These are phyloP conservation scores for Myxozyma geophila DNA, from an alignment of 805 yeast species.

Conservation along the genomic window DNA sequence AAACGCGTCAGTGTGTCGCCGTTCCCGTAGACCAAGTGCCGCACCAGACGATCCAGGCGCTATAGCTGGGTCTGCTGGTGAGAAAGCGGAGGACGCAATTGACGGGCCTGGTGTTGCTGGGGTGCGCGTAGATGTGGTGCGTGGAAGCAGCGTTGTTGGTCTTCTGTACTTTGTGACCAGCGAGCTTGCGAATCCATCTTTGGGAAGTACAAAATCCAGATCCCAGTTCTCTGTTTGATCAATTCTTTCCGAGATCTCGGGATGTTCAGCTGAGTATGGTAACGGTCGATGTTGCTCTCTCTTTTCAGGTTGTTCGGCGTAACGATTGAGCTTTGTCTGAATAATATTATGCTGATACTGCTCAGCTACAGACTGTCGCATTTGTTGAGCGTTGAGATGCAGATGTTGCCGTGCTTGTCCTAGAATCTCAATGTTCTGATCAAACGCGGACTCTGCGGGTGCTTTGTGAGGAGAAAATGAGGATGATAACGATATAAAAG, in stretches of 20 bases:
- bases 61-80: neutral
- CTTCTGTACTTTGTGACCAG: conserved; percentile 1
- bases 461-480: neutral
- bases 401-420: conserved; percentile 16
- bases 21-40: neutral
- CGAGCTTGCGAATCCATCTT: conserved; percentile 6
- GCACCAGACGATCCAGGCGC: neutral
- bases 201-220: conserved; percentile 12
- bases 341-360: conserved; percentile 4
- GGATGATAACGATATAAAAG: conserved; percentile 1
- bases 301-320: conserved; percentile 1
- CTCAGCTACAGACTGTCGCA: conserved; percentile 12
- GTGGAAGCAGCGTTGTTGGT: conserved; percentile 10
- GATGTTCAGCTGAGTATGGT: neutral
- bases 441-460: neutral
- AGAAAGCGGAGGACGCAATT: conserved; percentile 9
- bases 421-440: neutral
- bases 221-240: conserved; percentile 19
- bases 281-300: neutral
- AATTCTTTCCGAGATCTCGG: neutral
- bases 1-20: conserved; percentile 1
- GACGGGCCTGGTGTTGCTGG: conserved; percentile 1
- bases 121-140: conserved; percentile 2
- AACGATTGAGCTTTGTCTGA: conserved; percentile 12
- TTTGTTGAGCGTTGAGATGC: conserved; percentile 8